These are phyloP conservation scores for Trypanosoma brucei DNA, from an alignment of 208 protist genomes.

Conservation along the genomic window DNA sequence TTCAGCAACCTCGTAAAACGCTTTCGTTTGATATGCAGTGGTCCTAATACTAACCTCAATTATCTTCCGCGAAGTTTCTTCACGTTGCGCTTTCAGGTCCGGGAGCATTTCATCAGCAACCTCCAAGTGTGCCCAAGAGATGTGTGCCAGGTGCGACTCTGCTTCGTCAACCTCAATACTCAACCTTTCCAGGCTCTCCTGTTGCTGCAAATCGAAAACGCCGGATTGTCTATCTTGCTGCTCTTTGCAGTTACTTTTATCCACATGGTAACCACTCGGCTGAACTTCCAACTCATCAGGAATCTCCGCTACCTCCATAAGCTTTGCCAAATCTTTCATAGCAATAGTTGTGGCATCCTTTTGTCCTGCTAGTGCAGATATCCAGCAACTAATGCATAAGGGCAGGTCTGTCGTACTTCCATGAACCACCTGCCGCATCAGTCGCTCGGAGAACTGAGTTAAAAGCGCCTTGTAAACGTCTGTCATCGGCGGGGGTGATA, in stretches of 20 bases:
- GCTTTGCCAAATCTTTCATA: constrained; percentile 9
- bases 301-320: not conserved
- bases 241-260: not conserved
- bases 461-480: constrained; percentile 11
- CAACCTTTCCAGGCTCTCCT: constrained; percentile 12
- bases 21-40: constrained; percentile 30
- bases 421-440: constrained; percentile 20
- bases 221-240: not conserved
- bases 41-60: not conserved
- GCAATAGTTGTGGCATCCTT: constrained; percentile 1
- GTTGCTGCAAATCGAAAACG: not conserved
- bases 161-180: constrained; percentile 12
- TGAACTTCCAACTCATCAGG: not conserved
- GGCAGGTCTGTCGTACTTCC: constrained; percentile 10
- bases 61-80: not conserved
- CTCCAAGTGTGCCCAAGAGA: not conserved
- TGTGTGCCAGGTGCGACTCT: not conserved
- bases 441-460: not conserved
- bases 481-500: not conserved
- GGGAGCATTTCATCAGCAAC: not conserved
- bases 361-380: constrained; percentile 5
- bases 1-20: constrained; percentile 37
- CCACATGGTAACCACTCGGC: not conserved
- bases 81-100: not conserved
- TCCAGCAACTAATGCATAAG: constrained; percentile 19